A percentile compares a stretch with the other conserved stretches of the same genome.
phyloP scores from a whole-genome alignment of 2,329 filamentous ascomycete species.

The Colletotrichum theobromicola region DNA sequence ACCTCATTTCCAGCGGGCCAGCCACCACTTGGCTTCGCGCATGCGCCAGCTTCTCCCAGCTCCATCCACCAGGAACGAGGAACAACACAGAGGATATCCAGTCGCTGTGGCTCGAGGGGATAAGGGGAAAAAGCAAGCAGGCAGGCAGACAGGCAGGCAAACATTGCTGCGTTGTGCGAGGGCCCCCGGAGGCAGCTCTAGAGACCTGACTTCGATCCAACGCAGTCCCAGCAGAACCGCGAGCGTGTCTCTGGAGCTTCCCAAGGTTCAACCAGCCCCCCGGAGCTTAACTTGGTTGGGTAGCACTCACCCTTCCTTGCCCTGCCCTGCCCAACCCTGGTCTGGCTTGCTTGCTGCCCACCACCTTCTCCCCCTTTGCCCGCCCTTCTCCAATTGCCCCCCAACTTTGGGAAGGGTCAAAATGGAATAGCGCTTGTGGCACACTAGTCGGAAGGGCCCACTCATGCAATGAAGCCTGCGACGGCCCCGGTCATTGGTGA shows the following conservation, averaged over 20 bases:
- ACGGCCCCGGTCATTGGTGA: constrained; percentile 52
- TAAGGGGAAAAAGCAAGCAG: neutral
- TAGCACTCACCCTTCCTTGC: constrained; percentile 15
- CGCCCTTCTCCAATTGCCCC: constrained; percentile 11
- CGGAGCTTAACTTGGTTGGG: constrained; percentile 15
- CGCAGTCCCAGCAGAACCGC: constrained; percentile 2
- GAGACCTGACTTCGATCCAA: neutral
- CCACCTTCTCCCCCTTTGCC: neutral
- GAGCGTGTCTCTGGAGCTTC: constrained; percentile 2
- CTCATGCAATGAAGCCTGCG: constrained; percentile 27
- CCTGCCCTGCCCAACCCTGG: neutral
- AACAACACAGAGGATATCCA: neutral
- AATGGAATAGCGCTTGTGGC: constrained; percentile 7
- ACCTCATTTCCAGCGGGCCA: constrained; percentile 22
- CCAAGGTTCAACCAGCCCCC: constrained; percentile 17
- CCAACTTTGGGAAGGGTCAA: constrained; percentile 2
- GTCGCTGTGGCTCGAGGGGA: neutral
- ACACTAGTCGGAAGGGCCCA: neutral
- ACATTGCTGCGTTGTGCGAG: neutral
- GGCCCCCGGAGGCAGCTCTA: neutral
- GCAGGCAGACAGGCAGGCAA: neutral
- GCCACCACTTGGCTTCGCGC: constrained; percentile 20
- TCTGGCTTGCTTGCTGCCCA: constrained; percentile 1
- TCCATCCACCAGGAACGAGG: neutral
- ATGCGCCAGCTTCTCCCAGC: constrained; percentile 6